Base-by-base conservation (phyloP, 2,329 filamentous ascomycete species). In the Chrysoporthe cubensis region DNA sequence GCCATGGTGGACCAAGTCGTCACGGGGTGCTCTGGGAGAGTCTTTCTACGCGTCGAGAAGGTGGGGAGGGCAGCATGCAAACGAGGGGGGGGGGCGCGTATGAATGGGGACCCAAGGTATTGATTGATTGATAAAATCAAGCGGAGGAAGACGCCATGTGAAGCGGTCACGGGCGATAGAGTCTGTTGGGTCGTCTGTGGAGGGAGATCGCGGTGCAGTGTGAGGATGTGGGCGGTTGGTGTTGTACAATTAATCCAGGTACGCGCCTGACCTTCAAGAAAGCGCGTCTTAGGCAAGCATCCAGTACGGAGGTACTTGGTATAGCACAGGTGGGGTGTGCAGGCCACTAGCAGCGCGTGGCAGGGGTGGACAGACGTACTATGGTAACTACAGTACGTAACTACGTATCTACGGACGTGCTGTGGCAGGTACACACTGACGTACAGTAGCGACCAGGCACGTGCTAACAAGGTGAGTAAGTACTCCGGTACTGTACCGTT, bases 41-140 rank as follows among this genome's bases (percentile, higher is more conserved):
- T 13, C 34, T 42, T 50, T 14, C 14, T 48, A 65, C 68, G 62
- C 68, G 68, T 69, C 62, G 26, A 63, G 59, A 37, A 0, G 59
- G 42, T n/a, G 42, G 43, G 42, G 59, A 13, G 14, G 6, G n/a
- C 14, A 7, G 57, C 37, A 42, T 32, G 40, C n/a, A 59, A 59
- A 18, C n/a, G 37, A 6, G 32, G 37, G 6, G 40, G 9, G 21
- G 11, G n/a, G 14, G n/a, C 3, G 8, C n/a, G 7, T 1, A 40
- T 14, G 16, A 26, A 26, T 26, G 26, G 26, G 26, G 26, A 26
- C 26, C 26, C 26, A 26, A 26, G 26, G 26, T 26, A 26, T 26
- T 26, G 8, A 42, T 13, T 21, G 8, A 26, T 26, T 14, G n/a
- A 13, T 32, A 21, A 26, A 26, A 26, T 32, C 21, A 13, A 21